Conservation (phyloP, 352 stramenopile species). For the Phytophthora citrophthora region DNA sequence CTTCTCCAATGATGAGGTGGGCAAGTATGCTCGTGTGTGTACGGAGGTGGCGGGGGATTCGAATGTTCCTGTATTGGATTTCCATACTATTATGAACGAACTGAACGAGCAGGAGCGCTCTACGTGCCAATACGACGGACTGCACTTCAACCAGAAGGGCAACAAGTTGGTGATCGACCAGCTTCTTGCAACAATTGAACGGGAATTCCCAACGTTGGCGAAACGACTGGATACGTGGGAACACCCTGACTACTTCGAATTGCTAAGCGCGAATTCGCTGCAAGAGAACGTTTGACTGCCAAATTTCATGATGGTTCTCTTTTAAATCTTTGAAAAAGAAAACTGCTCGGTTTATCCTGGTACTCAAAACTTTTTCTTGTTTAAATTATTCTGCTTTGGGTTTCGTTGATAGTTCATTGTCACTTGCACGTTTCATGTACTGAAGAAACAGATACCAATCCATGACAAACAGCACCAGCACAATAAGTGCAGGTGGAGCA, state of each 20-base stretch:
- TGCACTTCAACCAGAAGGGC: slow-evolving; percentile 42
- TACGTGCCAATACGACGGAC: slow-evolving; percentile 35
- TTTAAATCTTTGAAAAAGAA: too few relatives aligned
- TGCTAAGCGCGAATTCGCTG: slow-evolving; percentile 1
- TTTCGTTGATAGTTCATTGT: slow-evolving; percentile 21
- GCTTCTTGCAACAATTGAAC: slow-evolving; percentile 28
- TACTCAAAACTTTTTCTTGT: slow-evolving; percentile 1
- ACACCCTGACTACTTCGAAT: slow-evolving; percentile 35
- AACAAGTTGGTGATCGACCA: slow-evolving; percentile 32
- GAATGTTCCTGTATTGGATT: slow-evolving; percentile 21
- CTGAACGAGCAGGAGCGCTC: slow-evolving; percentile 20
- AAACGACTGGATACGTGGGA: slow-evolving; percentile 34
- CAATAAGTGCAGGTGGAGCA: slow-evolving; percentile 26
- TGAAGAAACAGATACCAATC: slow-evolving; percentile 39
- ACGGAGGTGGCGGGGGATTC: slow-evolving; percentile 21
- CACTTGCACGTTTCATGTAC: slow-evolving; percentile 25
- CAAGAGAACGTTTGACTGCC: background rate
- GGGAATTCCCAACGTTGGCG: slow-evolving; percentile 28
- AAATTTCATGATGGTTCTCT: too few relatives aligned
- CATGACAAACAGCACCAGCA: slow-evolving; percentile 38
- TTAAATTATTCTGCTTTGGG: slow-evolving; percentile 38
- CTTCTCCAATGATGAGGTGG: slow-evolving; percentile 36
- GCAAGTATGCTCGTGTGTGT: slow-evolving; percentile 35
- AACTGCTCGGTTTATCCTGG: too few relatives aligned
- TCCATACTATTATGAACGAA: slow-evolving; percentile 34